Evolutionary conservation across 2,329 filamentous ascomycete genomes (phyloP).

Genomic region (Exophiala alcalophila): DNA sequence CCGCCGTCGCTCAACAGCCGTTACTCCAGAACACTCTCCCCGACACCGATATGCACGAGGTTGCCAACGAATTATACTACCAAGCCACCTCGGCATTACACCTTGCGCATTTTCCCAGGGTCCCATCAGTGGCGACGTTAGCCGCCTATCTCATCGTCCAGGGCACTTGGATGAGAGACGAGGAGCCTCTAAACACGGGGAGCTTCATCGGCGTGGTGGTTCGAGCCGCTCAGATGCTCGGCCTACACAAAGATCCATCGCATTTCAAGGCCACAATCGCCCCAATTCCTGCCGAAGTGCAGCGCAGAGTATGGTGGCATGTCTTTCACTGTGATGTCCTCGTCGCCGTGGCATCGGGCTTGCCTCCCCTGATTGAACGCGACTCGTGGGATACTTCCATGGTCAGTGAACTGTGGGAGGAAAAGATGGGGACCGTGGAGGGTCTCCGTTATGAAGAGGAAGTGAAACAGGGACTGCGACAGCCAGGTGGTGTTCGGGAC

Average conservation of each 20-base stretch:
- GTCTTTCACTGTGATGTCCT: constrained; percentile 5
- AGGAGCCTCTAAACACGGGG: not conserved
- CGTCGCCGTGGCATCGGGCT: constrained; percentile 1
- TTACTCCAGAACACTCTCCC: not conserved
- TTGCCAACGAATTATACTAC: constrained; percentile 1
- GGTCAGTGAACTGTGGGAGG: constrained; percentile 2
- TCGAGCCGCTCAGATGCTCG: constrained; percentile 2
- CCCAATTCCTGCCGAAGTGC: constrained; percentile 1
- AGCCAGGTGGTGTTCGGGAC: not conserved
- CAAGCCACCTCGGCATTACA: not conserved
- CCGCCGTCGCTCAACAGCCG: not conserved
- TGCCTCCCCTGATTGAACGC: constrained; percentile 2
- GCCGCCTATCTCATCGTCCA: not conserved
- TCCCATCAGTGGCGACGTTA: constrained; percentile 2
- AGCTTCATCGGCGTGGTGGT: not conserved
- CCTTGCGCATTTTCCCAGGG: not conserved
- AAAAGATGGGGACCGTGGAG: constrained; percentile 1
- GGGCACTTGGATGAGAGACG: constrained; percentile 2
- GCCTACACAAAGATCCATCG: constrained; percentile 3
- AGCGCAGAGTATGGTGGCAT: constrained; percentile 3
- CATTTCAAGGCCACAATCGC: constrained; percentile 1
- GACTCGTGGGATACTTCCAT: constrained; percentile 1
- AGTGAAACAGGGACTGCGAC: too few species aligned
- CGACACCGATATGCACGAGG: not conserved
- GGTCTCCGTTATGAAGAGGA: constrained; percentile 1